Conservation (phyloP, 1,139 yeast species). For the Magnusiomyces tetraspermus region DNA sequence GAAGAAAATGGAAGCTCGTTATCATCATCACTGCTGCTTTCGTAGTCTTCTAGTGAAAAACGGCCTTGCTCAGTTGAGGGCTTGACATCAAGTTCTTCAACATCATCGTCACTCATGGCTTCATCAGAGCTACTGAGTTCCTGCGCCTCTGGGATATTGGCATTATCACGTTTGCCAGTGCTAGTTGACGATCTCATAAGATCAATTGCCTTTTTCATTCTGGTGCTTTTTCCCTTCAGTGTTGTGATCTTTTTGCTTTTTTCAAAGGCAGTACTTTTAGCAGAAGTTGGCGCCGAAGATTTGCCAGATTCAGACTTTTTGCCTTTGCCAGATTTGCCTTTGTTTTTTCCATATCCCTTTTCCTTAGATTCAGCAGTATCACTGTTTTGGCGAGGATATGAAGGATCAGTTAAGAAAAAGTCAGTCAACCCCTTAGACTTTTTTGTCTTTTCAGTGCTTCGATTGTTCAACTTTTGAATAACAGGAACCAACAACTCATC, state of each 20-base stretch:
- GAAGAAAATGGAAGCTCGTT: not conserved
- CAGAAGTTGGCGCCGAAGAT: not conserved
- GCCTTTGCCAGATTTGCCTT: not conserved
- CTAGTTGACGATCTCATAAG: not conserved
- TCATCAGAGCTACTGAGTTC: not conserved
- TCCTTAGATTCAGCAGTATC: too few relatives aligned
- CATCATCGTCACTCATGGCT: not conserved
- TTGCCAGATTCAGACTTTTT: not conserved
- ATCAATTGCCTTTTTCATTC: not conserved
- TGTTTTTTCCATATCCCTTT: not conserved
- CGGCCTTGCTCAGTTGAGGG: not conserved
- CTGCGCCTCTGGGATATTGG: not conserved
- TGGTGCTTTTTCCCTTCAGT: not conserved
- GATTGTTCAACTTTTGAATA: constrained; percentile 63
- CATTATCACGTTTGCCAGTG: not conserved
- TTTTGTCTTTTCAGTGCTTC: constrained; percentile 18
- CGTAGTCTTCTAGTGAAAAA: not conserved
- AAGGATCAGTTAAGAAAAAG: not conserved
- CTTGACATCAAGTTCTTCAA: not conserved
- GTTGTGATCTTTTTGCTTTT: not conserved
- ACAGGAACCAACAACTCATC: constrained; percentile 88
- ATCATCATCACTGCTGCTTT: constrained; percentile 1
- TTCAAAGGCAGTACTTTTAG: not conserved
- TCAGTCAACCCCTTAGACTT: not conserved
- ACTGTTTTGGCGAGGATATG: too few relatives aligned